Base-by-base conservation (phyloP, 805 yeast species). In the Zygoascus flipseniorum region DNA sequence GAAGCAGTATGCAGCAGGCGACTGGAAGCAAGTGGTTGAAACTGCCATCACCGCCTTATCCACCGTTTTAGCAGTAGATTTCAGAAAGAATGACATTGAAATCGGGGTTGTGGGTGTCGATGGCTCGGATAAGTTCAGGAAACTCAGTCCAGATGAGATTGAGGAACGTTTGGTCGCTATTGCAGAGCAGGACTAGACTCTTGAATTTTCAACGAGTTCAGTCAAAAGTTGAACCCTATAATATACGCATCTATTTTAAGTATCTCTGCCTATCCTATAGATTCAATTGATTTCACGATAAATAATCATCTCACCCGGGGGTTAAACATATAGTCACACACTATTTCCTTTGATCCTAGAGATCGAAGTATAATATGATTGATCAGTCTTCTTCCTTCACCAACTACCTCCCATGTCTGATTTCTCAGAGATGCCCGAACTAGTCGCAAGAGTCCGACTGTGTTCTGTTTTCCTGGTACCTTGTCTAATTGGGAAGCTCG, bases 91-190 rank as follows among this genome's bases (percentile, higher is more conserved):
- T 65, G 99, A 93, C 66, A 74, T 93, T 53, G 99, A 93, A 74
- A 78, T 93, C 56, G 99, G 97, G 51, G 86, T 90, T 47, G 96
- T 96, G 28, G 76, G 86, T 2, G 72, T 74, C 49, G 81, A 75
- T 43, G 85, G 84, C 49, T 54, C 49, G 45, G 52, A 48, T 43
- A 55, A 52, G 50, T 92, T 92, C 74, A 79, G 83, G 58, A 75
- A 80, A 31, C 79, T 93, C 63, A 75, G 83, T 5, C 78, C 86
- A 9, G 97, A 89, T 41, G 95, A 93, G 71, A 90, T 93, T 60
- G 99, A 93, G 69, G 97, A 89, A 73, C 79, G 98, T 66, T 77
- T 93, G 66, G 86, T 89, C 32, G 80, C 97, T 23, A 89, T 93
- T 68, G 98, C 99, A 50, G 99, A 93, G 74, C 92, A 88, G 74